Evolutionary conservation across 106 monocot genomes (phyloP), one percentile per base, ranked within the genome.

Genomic region (Platanthera zijinensis): DNA sequence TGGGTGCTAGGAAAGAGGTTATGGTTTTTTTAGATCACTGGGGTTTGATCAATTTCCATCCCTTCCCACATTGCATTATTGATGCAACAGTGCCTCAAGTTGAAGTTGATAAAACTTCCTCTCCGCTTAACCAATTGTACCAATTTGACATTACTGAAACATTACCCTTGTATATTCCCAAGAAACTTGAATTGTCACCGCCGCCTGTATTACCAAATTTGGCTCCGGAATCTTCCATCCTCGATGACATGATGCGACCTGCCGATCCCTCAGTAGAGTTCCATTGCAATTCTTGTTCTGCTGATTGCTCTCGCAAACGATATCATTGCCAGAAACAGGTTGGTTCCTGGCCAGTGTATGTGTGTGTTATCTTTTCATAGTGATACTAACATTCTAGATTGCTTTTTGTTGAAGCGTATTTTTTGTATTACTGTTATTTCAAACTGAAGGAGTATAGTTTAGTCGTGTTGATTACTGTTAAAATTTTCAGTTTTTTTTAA

Each of bases 31-130:
- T 97, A 76, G 96, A 93, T 70, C 82, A 89, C 63, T 97, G 96
- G 96, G 96, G 96, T 28, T 86, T 97, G 84, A 97, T 93, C 28
- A 97, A 97, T 86, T 97, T 93, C 80, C 96, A 97, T 69, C 96
- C 96, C 67, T 91, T 93, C 63, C 87, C 83, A 6, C 85, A 90
- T 13, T 76, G 79, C 49, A 75, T 61, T 19, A 47, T 80, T 30
- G 86, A 89, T 56, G 49, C 57, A 17, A 73, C 25, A 8, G 82
- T 63, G 52, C 18, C 61, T 22, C 81, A 77, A 77, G 77, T 21
- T 74, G 76, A 75, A 76, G 82, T 69, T 57, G 76, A 74, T 22
- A 84, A 86, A 30, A 32, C 25, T 7, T 6, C 63, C 5, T 84
- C 87, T 66, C 66, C 91, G 70, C 22, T 89, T 46, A 82, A 93